These are phyloP conservation scores for Ganoderma resinaceum DNA, from an alignment of 1,284 basidiomycete species.

Conservation along the genomic window DNA sequence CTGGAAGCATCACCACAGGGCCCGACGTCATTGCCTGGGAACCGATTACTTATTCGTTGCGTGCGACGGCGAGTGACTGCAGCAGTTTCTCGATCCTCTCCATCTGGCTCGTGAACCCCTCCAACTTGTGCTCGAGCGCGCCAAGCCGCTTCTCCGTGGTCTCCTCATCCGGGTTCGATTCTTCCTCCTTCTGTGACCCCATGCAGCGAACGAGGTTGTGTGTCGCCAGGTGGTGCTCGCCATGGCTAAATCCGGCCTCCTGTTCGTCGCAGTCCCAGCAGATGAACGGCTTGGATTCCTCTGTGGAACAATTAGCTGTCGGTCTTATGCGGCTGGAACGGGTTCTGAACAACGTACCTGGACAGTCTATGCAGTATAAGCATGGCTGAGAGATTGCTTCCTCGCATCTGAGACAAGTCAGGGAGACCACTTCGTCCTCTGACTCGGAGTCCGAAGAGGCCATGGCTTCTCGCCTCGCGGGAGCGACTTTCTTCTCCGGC, in stretches of 20 bases:
- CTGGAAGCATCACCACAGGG: no score
- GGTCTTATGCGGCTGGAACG: neutral
- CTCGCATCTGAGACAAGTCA: constrained; percentile 26
- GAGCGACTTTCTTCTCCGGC: constrained; percentile 1
- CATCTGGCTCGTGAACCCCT: constrained; percentile 21
- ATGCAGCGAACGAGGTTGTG: constrained; percentile 26
- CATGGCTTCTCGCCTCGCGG: constrained; percentile 1
- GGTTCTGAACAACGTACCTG: constrained; percentile 13
- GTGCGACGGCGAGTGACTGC: constrained; percentile 6
- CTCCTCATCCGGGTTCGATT: constrained; percentile 10
- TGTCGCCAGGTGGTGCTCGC: constrained; percentile 12
- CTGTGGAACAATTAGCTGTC: neutral
- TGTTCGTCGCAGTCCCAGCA: constrained; percentile 28
- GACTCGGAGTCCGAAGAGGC: constrained; percentile 8
- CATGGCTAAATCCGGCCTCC: constrained; percentile 14
- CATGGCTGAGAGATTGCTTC: constrained; percentile 28
- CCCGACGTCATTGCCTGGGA: no score
- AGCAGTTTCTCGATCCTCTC: constrained; percentile 25
- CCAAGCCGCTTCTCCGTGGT: constrained; percentile 26
- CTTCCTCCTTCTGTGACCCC: neutral
- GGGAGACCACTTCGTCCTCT: constrained; percentile 3
- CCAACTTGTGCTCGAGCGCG: constrained; percentile 34
- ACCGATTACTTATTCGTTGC: no score
- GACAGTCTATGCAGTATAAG: constrained; percentile 40
- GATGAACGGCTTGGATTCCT: constrained; percentile 24